Evolutionary conservation across 1,284 basidiomycete genomes (phyloP).

Genomic region (Phellinidium pouzarii): DNA sequence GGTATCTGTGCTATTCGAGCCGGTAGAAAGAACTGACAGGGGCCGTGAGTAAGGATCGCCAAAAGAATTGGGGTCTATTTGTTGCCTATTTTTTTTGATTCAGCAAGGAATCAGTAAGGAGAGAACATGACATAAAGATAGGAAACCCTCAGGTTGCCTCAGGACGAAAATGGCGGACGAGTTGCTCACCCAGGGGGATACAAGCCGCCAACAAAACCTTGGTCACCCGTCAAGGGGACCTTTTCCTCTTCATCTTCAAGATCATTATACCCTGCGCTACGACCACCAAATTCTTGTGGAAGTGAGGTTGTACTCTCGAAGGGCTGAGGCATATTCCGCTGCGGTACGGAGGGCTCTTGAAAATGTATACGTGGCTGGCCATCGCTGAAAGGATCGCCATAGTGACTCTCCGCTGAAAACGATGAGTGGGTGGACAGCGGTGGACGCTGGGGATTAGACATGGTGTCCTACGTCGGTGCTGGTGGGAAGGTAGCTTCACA

Average conservation of each 20-base stretch:
- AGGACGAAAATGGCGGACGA: not conserved
- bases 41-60: constrained; percentile 68
- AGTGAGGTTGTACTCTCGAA: constrained; percentile 51
- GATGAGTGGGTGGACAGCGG: constrained; percentile 36
- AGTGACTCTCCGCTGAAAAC: constrained; percentile 29
- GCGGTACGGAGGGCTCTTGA: constrained; percentile 40
- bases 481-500: not conserved
- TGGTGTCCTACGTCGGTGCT: not conserved
- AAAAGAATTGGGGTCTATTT: constrained; percentile 52
- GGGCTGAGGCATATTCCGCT: constrained; percentile 32
- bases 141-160: too few species aligned
- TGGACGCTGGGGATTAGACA: constrained; percentile 30
- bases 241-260: constrained; percentile 65
- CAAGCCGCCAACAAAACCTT: constrained; percentile 49
- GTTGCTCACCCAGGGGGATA: constrained; percentile 62
- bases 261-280: constrained; percentile 39
- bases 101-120: constrained; percentile 10
- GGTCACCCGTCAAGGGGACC: constrained; percentile 55
- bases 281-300: constrained; percentile 44
- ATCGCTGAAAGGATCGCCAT: constrained; percentile 63
- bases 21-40: constrained; percentile 53
- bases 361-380: constrained; percentile 51
- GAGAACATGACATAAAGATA: not conserved
- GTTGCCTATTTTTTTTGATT: constrained; percentile 30
- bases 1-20: constrained; percentile 59